Percentiles rank a stretch among this genome's conserved stretches.
These are phyloP conservation scores for Phoenix roebelenii DNA, from an alignment of 176 grass and related monocot species.

Conservation along the genomic window DNA sequence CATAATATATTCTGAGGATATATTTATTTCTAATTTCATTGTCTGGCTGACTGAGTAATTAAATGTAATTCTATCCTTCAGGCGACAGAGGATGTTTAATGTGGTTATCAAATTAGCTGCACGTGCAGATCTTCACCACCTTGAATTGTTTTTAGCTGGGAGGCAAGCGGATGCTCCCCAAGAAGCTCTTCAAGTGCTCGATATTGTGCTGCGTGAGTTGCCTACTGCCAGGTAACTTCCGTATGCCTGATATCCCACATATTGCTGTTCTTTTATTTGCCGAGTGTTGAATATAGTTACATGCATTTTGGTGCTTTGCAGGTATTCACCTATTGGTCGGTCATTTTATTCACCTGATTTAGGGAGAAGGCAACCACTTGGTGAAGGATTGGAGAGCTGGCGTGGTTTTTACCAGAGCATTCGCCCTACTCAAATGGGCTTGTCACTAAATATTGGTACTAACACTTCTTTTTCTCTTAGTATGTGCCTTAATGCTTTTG, in stretches of 20 bases:
- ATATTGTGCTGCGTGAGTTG: constrained; percentile 9
- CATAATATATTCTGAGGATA: too few relatives aligned
- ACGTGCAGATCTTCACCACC: constrained; percentile 2
- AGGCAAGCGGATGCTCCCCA: constrained; percentile 3
- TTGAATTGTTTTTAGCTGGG: constrained; percentile 5
- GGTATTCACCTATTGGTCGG: not conserved
- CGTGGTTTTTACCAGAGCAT: constrained; percentile 9
- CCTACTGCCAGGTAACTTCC: not conserved
- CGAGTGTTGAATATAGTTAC: too few relatives aligned
- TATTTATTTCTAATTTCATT: too few relatives aligned
- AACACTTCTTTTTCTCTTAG: not conserved
- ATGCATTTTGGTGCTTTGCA: not conserved
- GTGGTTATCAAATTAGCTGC: constrained; percentile 9
- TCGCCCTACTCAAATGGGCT: constrained; percentile 2
- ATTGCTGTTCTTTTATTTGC: too few relatives aligned
- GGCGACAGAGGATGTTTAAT: not conserved
- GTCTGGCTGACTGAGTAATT: too few relatives aligned
- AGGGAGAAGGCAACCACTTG: not conserved
- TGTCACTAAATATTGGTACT: constrained; percentile 7
- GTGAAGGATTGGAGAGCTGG: constrained; percentile 10
- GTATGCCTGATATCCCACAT: too few relatives aligned
- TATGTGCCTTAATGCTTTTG: not conserved
- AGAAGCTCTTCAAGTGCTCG: constrained; percentile 1
- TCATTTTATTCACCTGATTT: constrained; percentile 8
- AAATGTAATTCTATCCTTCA: too few relatives aligned